phyloP scores from a whole-genome alignment of 2,329 filamentous ascomycete genomes.

The Colletotrichum paranaense region DNA sequence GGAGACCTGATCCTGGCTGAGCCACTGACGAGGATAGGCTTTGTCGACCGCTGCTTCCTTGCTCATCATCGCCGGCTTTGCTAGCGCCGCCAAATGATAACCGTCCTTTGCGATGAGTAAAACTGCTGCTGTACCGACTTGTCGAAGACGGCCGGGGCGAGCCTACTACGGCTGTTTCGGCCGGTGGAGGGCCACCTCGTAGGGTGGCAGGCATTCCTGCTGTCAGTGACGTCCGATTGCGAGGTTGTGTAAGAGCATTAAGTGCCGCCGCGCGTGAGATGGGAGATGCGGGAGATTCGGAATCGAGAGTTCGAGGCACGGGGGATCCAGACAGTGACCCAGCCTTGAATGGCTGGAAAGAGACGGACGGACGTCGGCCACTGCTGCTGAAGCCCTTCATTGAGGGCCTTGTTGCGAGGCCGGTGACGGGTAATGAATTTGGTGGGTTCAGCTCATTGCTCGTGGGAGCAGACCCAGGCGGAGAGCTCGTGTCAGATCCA shows the following conservation, averaged over 20 bases:
- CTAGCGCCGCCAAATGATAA: slow-evolving; percentile 81
- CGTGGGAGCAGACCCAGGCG: slow-evolving; percentile 61
- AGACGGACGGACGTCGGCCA: slow-evolving; percentile 82
- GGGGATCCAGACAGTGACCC: slow-evolving; percentile 94
- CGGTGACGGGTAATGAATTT: slow-evolving; percentile 65
- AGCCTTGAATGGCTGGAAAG: slow-evolving; percentile 96
- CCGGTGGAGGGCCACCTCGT: slow-evolving; percentile 71
- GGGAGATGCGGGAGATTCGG: slow-evolving; percentile 66
- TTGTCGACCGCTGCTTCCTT: slow-evolving; percentile 82
- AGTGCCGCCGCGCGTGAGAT: slow-evolving; percentile 59
- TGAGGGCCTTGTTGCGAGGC: slow-evolving; percentile 45
- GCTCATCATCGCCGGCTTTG: slow-evolving; percentile 76
- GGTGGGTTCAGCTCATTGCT: slow-evolving; percentile 58
- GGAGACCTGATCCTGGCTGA: slow-evolving; percentile 81
- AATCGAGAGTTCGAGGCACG: slow-evolving; percentile 59
- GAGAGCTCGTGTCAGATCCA: slow-evolving; percentile 72
- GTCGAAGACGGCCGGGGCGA: slow-evolving; percentile 84
- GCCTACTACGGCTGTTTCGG: slow-evolving; percentile 75
- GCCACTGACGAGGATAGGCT: slow-evolving; percentile 77
- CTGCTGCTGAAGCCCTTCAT: slow-evolving; percentile 62
- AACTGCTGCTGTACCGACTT: slow-evolving; percentile 93
- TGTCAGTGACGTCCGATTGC: slow-evolving; percentile 78
- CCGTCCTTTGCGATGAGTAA: slow-evolving; percentile 84
- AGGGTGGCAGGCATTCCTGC: slow-evolving; percentile 81
- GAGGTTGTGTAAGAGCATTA: slow-evolving; percentile 65